These are phyloP conservation scores for Phytomonas sp. DNA, from an alignment of 208 protist genomes.

Conservation along the genomic window DNA sequence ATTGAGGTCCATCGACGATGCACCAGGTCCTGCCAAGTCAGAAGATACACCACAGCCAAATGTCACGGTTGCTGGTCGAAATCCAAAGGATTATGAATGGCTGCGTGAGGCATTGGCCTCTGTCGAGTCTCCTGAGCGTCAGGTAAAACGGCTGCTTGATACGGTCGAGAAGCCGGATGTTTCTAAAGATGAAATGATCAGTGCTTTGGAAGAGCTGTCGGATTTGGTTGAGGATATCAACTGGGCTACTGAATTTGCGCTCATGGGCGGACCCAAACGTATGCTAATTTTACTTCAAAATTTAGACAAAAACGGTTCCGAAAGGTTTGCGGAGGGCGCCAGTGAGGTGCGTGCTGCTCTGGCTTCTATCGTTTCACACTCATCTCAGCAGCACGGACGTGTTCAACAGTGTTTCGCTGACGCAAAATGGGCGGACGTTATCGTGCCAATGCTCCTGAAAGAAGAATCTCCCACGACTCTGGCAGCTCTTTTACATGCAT, in stretches of 20 bases:
- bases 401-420: conserved; percentile 42
- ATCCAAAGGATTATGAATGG: conserved; percentile 49
- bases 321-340: not conserved
- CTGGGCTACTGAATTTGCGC: conserved; percentile 74
- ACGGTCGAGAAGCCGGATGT: conserved; percentile 20
- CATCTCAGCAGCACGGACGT: conserved; percentile 53
- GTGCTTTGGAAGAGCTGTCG: conserved; percentile 55
- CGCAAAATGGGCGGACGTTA: conserved; percentile 21
- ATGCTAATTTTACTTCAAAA: conserved; percentile 21
- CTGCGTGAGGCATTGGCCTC: conserved; percentile 51
- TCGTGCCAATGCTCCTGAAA: conserved; percentile 18
- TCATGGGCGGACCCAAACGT: conserved; percentile 55
- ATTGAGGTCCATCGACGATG: not conserved
- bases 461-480: conserved; percentile 12
- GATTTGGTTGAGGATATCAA: conserved; percentile 88
- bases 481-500: conserved; percentile 47
- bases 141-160: conserved; percentile 31
- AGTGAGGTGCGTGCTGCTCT: conserved; percentile 5
- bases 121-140: conserved; percentile 67
- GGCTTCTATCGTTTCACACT: conserved; percentile 23
- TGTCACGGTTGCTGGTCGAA: conserved; percentile 7
- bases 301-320: not conserved
- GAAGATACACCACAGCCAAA: not conserved
- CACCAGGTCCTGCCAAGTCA: conserved; percentile 7
- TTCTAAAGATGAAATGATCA: conserved; percentile 5